phyloP scores from a whole-genome alignment of 192 early-diverging fungal species.

The Diversispora epigaea region DNA sequence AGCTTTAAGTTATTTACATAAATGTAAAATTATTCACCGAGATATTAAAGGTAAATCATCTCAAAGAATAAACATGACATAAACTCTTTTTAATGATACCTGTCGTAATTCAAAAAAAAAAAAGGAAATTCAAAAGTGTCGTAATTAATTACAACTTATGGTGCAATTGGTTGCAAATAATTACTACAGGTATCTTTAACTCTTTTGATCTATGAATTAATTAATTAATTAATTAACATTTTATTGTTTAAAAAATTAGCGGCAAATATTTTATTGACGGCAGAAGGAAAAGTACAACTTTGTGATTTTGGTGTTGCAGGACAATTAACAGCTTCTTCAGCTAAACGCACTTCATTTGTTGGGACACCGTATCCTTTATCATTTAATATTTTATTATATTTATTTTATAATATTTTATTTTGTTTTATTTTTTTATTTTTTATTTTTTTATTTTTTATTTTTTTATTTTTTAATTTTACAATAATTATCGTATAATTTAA shows the following conservation, averaged over 20 bases:
- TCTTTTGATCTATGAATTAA: not conserved
- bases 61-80: too few relatives aligned
- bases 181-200: too few relatives aligned
- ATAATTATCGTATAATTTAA: too few relatives aligned
- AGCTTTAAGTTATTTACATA: conserved; percentile 92
- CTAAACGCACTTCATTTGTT: conserved; percentile 91
- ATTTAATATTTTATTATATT: too few relatives aligned
- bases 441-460: too few relatives aligned
- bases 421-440: too few relatives aligned
- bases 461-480: not conserved
- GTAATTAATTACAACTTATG: too few relatives aligned
- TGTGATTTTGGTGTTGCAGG: conserved; percentile 97
- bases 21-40: conserved; percentile 91
- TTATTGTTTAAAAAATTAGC: conserved; percentile 43
- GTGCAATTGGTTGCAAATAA: too few relatives aligned
- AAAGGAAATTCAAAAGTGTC: too few relatives aligned
- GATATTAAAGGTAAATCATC: conserved; percentile 85
- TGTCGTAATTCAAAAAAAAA: too few relatives aligned
- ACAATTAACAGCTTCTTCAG: conserved; percentile 67
- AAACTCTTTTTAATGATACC: too few relatives aligned
- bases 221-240: not conserved
- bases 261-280: conserved; percentile 91
- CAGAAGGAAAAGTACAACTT: conserved; percentile 86
- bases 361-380: conserved; percentile 66
- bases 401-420: too few relatives aligned